phyloP scores from a whole-genome alignment of 805 yeast genomes.

The Millerago galiae region DNA sequence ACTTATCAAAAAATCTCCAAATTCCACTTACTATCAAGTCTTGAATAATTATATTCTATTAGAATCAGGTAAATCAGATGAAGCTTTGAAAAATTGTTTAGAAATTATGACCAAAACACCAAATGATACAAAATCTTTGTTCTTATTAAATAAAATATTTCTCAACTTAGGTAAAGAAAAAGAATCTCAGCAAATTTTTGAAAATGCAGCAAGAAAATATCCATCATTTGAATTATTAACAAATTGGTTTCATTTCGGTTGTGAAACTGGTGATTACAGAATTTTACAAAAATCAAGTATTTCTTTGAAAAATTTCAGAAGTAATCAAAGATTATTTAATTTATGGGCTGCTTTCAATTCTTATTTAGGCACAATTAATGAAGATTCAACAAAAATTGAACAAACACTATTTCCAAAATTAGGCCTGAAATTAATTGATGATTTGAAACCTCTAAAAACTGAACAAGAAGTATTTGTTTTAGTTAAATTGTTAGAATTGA shows the following conservation, averaged over 20 bases:
- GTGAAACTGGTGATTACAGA: conserved; percentile 40
- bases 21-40: conserved; percentile 42
- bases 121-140: conserved; percentile 48
- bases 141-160: conserved; percentile 41
- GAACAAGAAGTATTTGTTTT: conserved; percentile 65
- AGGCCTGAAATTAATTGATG: conserved; percentile 51
- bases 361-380: conserved; percentile 33
- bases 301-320: conserved; percentile 31
- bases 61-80: conserved; percentile 27
- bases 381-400: conserved; percentile 38
- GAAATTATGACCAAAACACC: conserved; percentile 32
- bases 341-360: conserved; percentile 54
- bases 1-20: conserved; percentile 50
- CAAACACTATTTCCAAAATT: conserved; percentile 48
- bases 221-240: conserved; percentile 41
- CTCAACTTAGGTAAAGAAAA: conserved; percentile 28
- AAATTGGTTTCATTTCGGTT: conserved; percentile 52
- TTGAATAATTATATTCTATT: conserved; percentile 26
- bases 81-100: conserved; percentile 19
- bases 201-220: conserved; percentile 50
- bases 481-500: conserved; percentile 40
- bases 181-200: conserved; percentile 46
- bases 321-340: conserved; percentile 29
- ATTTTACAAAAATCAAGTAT: conserved; percentile 52
- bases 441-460: conserved; percentile 41